Evolutionary conservation across 139 green algal species (phyloP).

Genomic region (Parachlorella kessleri): DNA sequence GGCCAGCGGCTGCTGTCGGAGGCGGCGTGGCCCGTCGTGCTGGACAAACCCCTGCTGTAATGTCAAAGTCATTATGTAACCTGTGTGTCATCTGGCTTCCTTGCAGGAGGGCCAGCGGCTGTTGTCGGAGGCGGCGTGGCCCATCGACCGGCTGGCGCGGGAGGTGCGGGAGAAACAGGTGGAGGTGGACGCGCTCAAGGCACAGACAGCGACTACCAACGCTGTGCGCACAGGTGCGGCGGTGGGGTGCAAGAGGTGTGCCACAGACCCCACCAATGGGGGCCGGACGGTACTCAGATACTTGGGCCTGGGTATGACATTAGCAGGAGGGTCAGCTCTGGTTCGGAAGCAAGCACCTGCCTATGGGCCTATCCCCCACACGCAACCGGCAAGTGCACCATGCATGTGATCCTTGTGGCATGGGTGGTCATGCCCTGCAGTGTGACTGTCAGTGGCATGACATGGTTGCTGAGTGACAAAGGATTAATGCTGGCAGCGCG

Average conservation of each 20-base stretch:
- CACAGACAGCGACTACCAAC: background rate
- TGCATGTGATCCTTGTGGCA: background rate
- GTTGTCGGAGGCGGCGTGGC: slow-evolving; percentile 5
- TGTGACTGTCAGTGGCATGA: no score
- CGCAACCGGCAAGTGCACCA: background rate
- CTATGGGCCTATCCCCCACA: no score
- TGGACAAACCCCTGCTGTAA: background rate
- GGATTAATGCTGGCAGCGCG: no score
- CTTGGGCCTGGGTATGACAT: no score
- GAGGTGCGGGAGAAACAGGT: slow-evolving; percentile 17
- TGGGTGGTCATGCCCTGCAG: background rate
- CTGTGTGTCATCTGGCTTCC: background rate
- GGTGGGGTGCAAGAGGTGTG: background rate
- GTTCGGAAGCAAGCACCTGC: no score
- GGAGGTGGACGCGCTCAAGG: slow-evolving; percentile 10
- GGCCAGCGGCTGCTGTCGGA: slow-evolving; percentile 8
- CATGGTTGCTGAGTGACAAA: no score
- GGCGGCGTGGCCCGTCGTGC: background rate
- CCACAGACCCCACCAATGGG: no score
- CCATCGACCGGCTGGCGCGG: slow-evolving; percentile 2
- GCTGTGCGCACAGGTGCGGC: slow-evolving; percentile 8
- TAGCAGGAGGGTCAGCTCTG: no score
- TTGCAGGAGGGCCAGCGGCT: background rate
- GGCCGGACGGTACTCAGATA: no score
- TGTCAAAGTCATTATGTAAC: background rate